phyloP scores from a whole-genome alignment of 805 yeast species.

The Candida arabinofermentans region DNA sequence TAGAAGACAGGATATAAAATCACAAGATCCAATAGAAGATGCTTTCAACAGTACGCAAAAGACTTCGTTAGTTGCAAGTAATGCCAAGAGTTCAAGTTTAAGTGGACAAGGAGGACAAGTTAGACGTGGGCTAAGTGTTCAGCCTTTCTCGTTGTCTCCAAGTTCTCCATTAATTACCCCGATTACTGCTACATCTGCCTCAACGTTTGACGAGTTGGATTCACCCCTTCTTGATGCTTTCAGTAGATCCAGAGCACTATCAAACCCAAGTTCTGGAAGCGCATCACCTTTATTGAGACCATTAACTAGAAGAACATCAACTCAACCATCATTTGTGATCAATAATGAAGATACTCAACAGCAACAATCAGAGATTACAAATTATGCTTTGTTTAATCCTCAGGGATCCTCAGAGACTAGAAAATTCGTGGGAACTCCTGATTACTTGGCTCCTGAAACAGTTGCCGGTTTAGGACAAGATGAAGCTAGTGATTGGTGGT shows the following conservation, averaged over 20 bases:
- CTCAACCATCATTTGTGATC: slow-evolving; percentile 53
- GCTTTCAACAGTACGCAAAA: slow-evolving; percentile 14
- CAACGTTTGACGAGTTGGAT: slow-evolving; percentile 15
- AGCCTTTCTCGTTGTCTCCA: slow-evolving; percentile 27
- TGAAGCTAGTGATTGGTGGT: slow-evolving; percentile 97
- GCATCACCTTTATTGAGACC: slow-evolving; percentile 49
- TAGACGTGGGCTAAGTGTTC: slow-evolving; percentile 15
- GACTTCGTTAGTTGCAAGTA: slow-evolving; percentile 11
- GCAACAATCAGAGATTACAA: slow-evolving; percentile 25
- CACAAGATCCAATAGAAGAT: slow-evolving; percentile 14
- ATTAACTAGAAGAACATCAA: slow-evolving; percentile 41
- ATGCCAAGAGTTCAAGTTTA: slow-evolving; percentile 2
- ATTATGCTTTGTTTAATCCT: slow-evolving; percentile 74
- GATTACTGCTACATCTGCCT: slow-evolving; percentile 7
- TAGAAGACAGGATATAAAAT: slow-evolving; percentile 57
- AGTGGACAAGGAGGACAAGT: neutral
- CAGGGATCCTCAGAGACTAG: slow-evolving; percentile 40
- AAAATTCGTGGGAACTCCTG: slow-evolving; percentile 94
- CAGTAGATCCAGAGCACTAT: slow-evolving; percentile 20
- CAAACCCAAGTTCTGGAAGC: slow-evolving; percentile 38
- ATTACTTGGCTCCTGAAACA: slow-evolving; percentile 95
- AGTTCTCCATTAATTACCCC: slow-evolving; percentile 23
- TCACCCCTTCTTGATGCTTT: slow-evolving; percentile 2
- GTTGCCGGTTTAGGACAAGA: slow-evolving; percentile 80
- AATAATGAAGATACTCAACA: slow-evolving; percentile 43